Conservation (phyloP, 345 rosid genomes). For the Syzygium jambos region DNA sequence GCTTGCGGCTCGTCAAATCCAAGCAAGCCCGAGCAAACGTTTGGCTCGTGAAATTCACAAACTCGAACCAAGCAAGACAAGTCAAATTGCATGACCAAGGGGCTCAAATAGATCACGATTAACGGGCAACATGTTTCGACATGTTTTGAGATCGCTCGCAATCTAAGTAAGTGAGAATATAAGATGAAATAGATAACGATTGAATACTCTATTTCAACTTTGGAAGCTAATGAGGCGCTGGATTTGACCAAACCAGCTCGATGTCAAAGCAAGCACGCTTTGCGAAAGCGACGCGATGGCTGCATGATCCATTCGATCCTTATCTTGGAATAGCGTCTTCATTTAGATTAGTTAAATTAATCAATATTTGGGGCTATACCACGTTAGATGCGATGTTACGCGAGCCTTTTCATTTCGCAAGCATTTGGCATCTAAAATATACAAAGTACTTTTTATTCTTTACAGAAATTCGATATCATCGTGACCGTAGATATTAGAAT, state of each 20-base stretch:
- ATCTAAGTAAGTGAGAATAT: background rate
- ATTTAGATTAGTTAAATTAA: too few relatives aligned
- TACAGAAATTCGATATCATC: background rate
- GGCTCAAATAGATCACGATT: background rate
- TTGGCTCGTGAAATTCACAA: background rate
- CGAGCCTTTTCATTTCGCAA: too few relatives aligned
- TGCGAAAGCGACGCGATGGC: background rate
- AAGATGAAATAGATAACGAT: background rate
- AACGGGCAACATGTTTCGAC: too few relatives aligned
- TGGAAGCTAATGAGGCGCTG: background rate
- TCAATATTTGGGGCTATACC: background rate
- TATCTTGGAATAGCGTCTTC: background rate
- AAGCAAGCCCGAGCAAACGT: background rate
- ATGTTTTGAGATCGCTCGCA: background rate
- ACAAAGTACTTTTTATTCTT: background rate
- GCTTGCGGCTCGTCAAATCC: too few relatives aligned
- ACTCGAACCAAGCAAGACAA: rapidly evolving
- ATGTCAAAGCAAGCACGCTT: background rate
- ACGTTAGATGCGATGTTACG: background rate
- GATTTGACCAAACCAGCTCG: background rate
- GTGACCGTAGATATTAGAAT: background rate
- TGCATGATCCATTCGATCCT: background rate
- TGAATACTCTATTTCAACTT: background rate
- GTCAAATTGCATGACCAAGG: background rate
- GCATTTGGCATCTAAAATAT: background rate